Evolutionary conservation across 805 yeast genomes (phyloP).

Genomic region (Tetrapisispora nanseiensis): DNA sequence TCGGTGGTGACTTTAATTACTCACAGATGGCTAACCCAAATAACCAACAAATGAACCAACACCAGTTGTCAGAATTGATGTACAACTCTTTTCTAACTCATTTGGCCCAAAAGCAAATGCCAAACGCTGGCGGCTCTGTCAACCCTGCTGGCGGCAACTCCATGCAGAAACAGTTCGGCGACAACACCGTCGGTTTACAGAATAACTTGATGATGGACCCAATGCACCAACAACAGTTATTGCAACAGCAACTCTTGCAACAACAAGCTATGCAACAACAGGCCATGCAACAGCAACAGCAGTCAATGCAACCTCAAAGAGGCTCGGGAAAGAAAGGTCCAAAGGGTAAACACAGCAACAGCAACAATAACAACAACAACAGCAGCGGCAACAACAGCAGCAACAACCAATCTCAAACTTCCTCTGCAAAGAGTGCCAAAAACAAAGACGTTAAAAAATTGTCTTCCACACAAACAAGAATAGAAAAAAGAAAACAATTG

Average conservation of each 20-base stretch:
- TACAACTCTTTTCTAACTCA: conserved; percentile 28
- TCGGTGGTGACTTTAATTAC: conserved; percentile 16
- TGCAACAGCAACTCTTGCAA: conserved; percentile 3
- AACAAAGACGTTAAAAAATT: conserved; percentile 23
- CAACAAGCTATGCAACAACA: conserved; percentile 5
- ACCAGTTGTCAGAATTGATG: conserved; percentile 28
- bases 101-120: conserved; percentile 24
- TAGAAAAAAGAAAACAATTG: conserved; percentile 28
- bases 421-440: neutral
- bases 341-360: conserved; percentile 3
- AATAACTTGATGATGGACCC: conserved; percentile 8
- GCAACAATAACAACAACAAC: neutral
- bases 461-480: conserved; percentile 30
- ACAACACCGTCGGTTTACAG: conserved; percentile 1
- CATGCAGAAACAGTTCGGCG: conserved; percentile 1
- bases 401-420: neutral
- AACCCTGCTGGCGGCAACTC: conserved; percentile 3
- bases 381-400: conserved; percentile 1
- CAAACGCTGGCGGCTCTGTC: conserved; percentile 10
- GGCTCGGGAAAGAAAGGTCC: neutral
- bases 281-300: conserved; percentile 5
- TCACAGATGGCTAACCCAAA: conserved; percentile 9
- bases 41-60: conserved; percentile 16
- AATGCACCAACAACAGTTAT: conserved; percentile 12
- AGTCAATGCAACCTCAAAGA: conserved; percentile 4